Evolutionary conservation across 306 rosid species (phyloP), one percentile per base, ranked within the genome.

Genomic region (Gynostemma pentaphyllum): DNA sequence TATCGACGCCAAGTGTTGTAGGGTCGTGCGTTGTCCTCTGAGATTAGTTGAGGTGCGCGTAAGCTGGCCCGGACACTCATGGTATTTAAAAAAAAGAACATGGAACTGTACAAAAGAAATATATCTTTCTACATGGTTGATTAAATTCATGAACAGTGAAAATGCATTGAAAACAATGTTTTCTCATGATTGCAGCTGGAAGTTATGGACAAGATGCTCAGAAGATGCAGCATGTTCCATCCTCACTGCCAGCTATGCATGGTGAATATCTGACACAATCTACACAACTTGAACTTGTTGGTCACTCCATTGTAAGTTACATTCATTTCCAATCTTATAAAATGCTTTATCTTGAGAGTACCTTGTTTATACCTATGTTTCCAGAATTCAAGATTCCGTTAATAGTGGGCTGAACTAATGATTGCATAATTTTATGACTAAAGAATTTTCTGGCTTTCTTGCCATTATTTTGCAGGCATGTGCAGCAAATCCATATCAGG

Each of bases 281-380:
- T 23, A 86, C 94, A 26, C 90, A 82, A 63, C 88, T 92, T 71
- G 96, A 92, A 74, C 99, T 86, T 64, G 85, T 92, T 45, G 97
- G 99, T 65, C 99, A 92, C 75, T 86, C 99, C 68, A 84, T 83
- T 71, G 99, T 92, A 70, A 72, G 96, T 81, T 29, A 29, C 32
- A 64, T 23, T 23, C 22, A 49, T 18, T 63, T 27, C 44, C 50
- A 53, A 41, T 70, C 45, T 32, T 41, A 7, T 39, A 22, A 16
- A 54, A 37, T 9, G 15, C 11, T 64, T 55, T 11, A 39, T 7
- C 23, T 29, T 29, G 46, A 2, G 12, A 41, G 6, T 0, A 9
- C 42, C 66, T 53, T 41, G 12, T 27, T 54, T 69, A 60, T 72
- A 26, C 37, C 12, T 75, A 70, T 67, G 51, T 40, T 47, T 53